Evolutionary conservation across 164 flowering plant species (phyloP).

Genomic region (Vitis riparia): DNA sequence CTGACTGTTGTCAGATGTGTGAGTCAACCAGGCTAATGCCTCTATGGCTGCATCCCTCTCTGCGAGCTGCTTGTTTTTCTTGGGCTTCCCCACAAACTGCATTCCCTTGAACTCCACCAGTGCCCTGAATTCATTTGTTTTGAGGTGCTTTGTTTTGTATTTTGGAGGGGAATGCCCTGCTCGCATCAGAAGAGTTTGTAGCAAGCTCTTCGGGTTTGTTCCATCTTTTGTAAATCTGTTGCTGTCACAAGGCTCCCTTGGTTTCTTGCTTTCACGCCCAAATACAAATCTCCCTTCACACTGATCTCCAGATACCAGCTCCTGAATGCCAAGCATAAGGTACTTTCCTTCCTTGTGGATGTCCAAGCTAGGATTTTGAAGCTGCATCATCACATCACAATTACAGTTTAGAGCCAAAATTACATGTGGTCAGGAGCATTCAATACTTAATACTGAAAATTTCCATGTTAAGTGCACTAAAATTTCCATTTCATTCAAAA

Average conservation of each 20-base stretch:
- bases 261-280: conserved; percentile 79
- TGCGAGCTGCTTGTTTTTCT: conserved; percentile 86
- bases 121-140: conserved; percentile 91
- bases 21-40: conserved; percentile 94
- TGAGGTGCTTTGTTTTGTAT: conserved; percentile 91
- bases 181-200: conserved; percentile 91
- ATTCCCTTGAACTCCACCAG: conserved; percentile 94
- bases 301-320: conserved; percentile 83
- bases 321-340: conserved; percentile 92
- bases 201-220: conserved; percentile 87
- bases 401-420: background rate
- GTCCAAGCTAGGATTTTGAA: conserved; percentile 69
- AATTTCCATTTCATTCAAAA: too few relatives aligned
- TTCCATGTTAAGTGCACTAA: too few relatives aligned
- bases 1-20: conserved; percentile 61
- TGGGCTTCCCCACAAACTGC: conserved; percentile 98
- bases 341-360: conserved; percentile 92
- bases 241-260: conserved; percentile 33
- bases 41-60: conserved; percentile 97
- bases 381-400: conserved; percentile 46
- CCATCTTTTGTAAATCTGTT: conserved; percentile 67
- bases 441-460: too few relatives aligned
- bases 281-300: conserved; percentile 97
- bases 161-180: conserved; percentile 96
- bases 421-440: too few relatives aligned